Evolutionary conservation across 306 rosid species (phyloP).

Genomic region (Vigna hirtella): DNA sequence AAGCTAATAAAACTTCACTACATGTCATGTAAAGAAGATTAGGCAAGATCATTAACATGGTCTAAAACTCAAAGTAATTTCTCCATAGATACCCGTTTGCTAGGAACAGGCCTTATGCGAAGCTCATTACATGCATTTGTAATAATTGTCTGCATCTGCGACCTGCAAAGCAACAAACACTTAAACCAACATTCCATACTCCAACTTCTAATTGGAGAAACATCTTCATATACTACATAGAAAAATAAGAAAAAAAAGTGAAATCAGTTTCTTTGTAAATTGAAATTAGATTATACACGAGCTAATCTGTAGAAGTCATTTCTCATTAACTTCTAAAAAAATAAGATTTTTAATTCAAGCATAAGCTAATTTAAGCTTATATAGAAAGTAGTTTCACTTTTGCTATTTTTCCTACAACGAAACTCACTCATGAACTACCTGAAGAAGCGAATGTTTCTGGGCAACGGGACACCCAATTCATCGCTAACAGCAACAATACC

Average conservation of each 20-base stretch:
- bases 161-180: conserved; percentile 62
- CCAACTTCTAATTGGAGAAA: too few species aligned
- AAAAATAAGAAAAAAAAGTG: too few species aligned
- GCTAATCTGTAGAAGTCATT: too few species aligned
- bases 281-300: too few species aligned
- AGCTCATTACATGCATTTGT: conserved; percentile 93
- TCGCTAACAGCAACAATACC: conserved; percentile 69
- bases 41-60: not conserved
- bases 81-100: conserved; percentile 80
- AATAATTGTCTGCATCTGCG: conserved; percentile 98
- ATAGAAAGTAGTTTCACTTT: too few species aligned
- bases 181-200: not conserved
- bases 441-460: conserved; percentile 86
- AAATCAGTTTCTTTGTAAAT: too few species aligned
- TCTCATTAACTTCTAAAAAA: too few species aligned
- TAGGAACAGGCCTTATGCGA: conserved; percentile 78
- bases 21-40: not conserved
- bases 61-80: not conserved
- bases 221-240: too few species aligned
- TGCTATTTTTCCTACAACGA: too few species aligned
- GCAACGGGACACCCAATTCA: conserved; percentile 71
- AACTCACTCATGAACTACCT: conserved; percentile 51
- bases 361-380: too few species aligned
- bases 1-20: not conserved
- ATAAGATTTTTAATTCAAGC: too few species aligned